Evolutionary conservation across 345 rosid species (phyloP).

Genomic region (Stellera chamaejasme): DNA sequence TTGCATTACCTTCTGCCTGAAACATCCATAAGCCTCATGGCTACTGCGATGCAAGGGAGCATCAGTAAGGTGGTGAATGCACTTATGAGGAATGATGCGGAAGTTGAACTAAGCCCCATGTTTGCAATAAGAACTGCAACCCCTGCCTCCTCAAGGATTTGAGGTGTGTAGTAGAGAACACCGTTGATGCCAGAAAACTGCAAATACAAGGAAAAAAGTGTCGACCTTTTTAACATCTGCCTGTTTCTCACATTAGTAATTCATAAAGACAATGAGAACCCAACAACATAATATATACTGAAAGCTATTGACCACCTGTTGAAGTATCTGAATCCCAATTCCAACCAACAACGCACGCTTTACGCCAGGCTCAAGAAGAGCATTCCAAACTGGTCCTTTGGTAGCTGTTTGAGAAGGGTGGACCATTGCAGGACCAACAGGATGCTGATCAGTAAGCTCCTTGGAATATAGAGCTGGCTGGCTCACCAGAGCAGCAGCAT

Average conservation of each 20-base stretch:
- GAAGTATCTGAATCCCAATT: conserved; percentile 85
- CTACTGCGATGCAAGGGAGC: conserved; percentile 91
- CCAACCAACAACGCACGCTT: conserved; percentile 84
- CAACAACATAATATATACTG: conserved; percentile 1
- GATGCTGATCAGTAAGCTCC: conserved; percentile 38
- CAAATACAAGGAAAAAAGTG: conserved; percentile 9
- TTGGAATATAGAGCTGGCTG: conserved; percentile 69
- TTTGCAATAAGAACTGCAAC: conserved; percentile 75
- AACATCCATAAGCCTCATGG: conserved; percentile 92
- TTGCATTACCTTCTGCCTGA: conserved; percentile 74
- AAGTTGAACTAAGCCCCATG: conserved; percentile 61
- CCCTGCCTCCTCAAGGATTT: conserved; percentile 89
- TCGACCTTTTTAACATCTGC: too few species aligned
- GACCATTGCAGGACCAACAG: conserved; percentile 68
- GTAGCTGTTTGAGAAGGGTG: conserved; percentile 50
- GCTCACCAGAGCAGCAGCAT: conserved; percentile 89
- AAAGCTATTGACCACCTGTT: conserved; percentile 51
- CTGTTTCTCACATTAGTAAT: too few species aligned
- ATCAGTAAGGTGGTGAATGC: conserved; percentile 75
- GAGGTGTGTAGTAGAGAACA: conserved; percentile 96
- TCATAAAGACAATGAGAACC: too few species aligned
- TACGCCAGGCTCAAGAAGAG: conserved; percentile 85
- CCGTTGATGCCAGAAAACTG: conserved; percentile 96
- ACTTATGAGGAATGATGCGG: conserved; percentile 93
- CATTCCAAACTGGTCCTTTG: conserved; percentile 63